Evolutionary conservation across 2,329 filamentous ascomycete species (phyloP).

Genomic region (Aspergillus puulaauensis): DNA sequence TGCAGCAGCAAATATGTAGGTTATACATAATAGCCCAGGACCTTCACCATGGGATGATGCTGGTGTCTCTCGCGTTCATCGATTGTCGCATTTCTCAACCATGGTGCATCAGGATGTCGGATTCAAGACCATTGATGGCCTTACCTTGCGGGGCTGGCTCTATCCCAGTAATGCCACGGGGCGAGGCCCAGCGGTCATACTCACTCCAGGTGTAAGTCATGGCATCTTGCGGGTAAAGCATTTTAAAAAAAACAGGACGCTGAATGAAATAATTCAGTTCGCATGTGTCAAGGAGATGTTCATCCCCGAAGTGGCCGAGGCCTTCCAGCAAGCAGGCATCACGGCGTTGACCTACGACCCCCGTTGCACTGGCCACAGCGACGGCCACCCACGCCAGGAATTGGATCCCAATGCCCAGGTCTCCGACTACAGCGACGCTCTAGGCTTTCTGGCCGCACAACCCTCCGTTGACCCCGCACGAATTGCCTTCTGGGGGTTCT

Average conservation of each 20-base stretch:
- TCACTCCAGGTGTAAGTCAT: constrained; percentile 19
- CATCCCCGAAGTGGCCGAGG: constrained; percentile 19
- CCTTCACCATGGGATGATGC: too few species aligned
- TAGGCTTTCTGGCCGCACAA: constrained; percentile 32
- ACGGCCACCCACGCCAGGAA: constrained; percentile 34
- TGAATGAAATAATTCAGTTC: constrained; percentile 20
- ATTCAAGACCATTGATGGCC: constrained; percentile 43
- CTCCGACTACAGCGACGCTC: constrained; percentile 38
- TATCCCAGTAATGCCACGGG: constrained; percentile 26
- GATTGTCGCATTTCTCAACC: too few species aligned
- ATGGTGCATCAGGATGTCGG: constrained; percentile 29
- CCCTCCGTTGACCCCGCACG: constrained; percentile 28
- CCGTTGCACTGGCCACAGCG: constrained; percentile 31
- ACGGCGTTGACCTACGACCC: constrained; percentile 36
- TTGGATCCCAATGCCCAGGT: constrained; percentile 32
- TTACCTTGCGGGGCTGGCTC: constrained; percentile 40
- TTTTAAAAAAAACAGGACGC: too few species aligned
- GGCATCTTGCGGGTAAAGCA: not conserved
- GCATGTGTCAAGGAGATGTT: constrained; percentile 31
- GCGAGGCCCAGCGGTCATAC: constrained; percentile 18
- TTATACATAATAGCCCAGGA: too few species aligned
- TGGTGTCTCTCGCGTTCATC: too few species aligned
- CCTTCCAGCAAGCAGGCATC: constrained; percentile 22
- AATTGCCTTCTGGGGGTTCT: constrained; percentile 41
- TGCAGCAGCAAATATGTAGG: too few species aligned